Evolutionary conservation across 345 rosid species (phyloP).

Genomic region (Citrus reticulata): DNA sequence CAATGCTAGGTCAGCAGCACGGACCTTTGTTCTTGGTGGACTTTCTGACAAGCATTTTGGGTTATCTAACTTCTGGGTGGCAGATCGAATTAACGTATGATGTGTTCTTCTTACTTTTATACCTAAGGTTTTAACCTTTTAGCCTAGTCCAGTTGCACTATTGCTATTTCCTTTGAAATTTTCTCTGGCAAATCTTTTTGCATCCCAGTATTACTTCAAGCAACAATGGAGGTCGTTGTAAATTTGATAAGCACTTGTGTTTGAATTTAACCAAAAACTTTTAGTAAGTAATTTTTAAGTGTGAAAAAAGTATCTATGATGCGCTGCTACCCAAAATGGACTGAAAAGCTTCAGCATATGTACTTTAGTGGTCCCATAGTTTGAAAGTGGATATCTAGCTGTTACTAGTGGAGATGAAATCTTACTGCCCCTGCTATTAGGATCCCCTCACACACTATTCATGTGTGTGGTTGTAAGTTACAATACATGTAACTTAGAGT

Average conservation of each 20-base stretch:
- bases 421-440: background rate
- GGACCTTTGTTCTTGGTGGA: slow-evolving; percentile 81
- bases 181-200: background rate
- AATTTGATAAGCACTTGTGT: too few species aligned
- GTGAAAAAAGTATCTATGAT: too few species aligned
- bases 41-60: slow-evolving; percentile 86
- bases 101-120: slow-evolving; percentile 1
- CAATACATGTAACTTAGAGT: too few species aligned
- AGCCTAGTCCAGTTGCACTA: background rate
- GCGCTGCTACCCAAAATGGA: too few species aligned
- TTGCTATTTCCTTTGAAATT: background rate
- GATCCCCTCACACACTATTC: too few species aligned
- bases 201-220: background rate
- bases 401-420: background rate
- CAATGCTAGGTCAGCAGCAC: slow-evolving; percentile 86
- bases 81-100: slow-evolving; percentile 78
- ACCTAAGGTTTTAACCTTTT: background rate
- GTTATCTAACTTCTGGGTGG: slow-evolving; percentile 67
- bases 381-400: background rate
- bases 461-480: too few species aligned
- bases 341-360: background rate
- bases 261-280: too few species aligned
- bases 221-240: too few species aligned
- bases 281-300: too few species aligned
- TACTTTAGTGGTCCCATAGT: background rate